Conservation (phyloP, 805 yeast genomes). For the Yamadazyma insecticola region DNA sequence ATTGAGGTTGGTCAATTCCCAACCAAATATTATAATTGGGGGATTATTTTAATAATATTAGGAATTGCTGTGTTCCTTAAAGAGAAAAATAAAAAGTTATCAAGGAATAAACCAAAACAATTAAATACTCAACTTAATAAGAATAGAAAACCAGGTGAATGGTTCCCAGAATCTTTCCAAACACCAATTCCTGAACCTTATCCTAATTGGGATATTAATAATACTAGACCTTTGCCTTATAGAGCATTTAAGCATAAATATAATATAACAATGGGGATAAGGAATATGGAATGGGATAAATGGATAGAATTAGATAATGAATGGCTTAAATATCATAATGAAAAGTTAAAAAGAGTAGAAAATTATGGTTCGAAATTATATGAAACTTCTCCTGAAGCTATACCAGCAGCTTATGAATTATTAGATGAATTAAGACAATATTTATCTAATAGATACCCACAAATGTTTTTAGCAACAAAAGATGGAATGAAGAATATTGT, state of each 20-base stretch:
- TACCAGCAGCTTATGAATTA: constrained; percentile 52
- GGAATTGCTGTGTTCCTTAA: neutral
- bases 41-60: constrained; percentile 1
- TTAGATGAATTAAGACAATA: constrained; percentile 48
- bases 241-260: constrained; percentile 65
- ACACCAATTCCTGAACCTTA: constrained; percentile 48
- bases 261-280: constrained; percentile 64
- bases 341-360: constrained; percentile 46
- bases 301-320: constrained; percentile 71
- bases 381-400: constrained; percentile 48
- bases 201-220: constrained; percentile 44
- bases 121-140: constrained; percentile 3
- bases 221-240: constrained; percentile 56
- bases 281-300: constrained; percentile 53
- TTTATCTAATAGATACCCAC: constrained; percentile 57
- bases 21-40: constrained; percentile 2
- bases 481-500: constrained; percentile 46
- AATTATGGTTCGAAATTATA: constrained; percentile 44
- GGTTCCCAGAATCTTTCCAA: constrained; percentile 50
- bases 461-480: constrained; percentile 41
- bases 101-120: neutral
- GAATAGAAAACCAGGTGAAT: constrained; percentile 42
- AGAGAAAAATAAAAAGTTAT: constrained; percentile 2
- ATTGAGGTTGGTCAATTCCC: constrained; percentile 1
- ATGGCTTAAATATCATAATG: constrained; percentile 52